Evolutionary conservation across 192 early-diverging fungal species (phyloP), one percentile per base, ranked within the genome.

Genomic region (Phycomyces blakesleeanus): DNA sequence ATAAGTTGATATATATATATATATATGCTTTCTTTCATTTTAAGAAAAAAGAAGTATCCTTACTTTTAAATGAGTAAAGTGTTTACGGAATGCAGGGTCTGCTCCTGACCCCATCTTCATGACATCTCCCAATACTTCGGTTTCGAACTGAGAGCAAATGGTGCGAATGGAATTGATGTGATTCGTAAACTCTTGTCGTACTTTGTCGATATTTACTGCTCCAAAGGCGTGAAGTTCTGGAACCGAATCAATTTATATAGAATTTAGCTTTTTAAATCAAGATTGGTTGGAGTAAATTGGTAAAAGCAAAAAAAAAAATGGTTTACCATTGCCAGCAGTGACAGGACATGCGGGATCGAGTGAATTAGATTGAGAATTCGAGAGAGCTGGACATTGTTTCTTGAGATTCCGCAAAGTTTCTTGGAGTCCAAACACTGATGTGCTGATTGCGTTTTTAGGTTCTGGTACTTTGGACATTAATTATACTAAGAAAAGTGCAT

Each of bases 101-200:
- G 73, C 68, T 10, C 67, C 67, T 12, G 51, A 25, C 2, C 72
- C 66, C 41, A 72, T 66, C 40, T 72, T 72, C 57, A 68, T 66
- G 7, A 69, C 60, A 62, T 75, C 73, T 2, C 67, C 63, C 21
- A 67, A 53, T 0, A 75, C 73, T 52, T 75, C 73, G 0, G 51
- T 63, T 34, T 75, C 73, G 57, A 75, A 75, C 34, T 75, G 73
- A 2, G 68, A 69, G 40, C 73, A 75, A n/a, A 69, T 55, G 2
- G 64, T 52, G 24, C 73, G 68, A 16, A 75, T 60, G 15, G 51
- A 21, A 22, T 55, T 59, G 14, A 69, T 69, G 8, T 63, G 51
- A 37, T 70, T 57, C 5, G 56, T 16, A 40, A 75, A 75, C 14
- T 75, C 67, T 38, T 66, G 63, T 3, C 73, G 63, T 20, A 25